phyloP scores from a whole-genome alignment of 306 rosid genomes.

The Prosopis cineraria region DNA sequence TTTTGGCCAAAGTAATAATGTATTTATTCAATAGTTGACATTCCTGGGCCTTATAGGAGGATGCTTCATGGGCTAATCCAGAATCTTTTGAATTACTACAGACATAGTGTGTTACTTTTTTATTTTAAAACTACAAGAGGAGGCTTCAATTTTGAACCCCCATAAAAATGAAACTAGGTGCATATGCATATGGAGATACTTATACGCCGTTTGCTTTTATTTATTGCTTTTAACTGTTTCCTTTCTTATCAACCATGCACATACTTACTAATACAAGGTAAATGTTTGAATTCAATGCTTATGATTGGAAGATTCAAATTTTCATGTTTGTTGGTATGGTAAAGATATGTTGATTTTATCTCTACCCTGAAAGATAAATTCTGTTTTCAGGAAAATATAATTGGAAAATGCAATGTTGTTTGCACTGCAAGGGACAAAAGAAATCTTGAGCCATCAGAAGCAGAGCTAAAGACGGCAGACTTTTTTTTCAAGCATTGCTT shows the following conservation, averaged over 20 bases:
- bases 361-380: background rate
- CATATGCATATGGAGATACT: background rate
- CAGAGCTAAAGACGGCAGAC: constrained; percentile 45
- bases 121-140: background rate
- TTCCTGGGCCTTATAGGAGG: background rate
- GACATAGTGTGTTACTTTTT: background rate
- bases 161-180: background rate
- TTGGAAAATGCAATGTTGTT: constrained; percentile 61
- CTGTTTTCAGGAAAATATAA: constrained; percentile 55
- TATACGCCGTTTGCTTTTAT: constrained; percentile 23
- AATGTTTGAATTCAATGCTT: background rate
- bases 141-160: background rate
- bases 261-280: background rate
- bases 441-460: constrained; percentile 55
- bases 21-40: background rate
- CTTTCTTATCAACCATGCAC: background rate
- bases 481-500: constrained; percentile 54
- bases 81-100: background rate
- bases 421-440: constrained; percentile 63
- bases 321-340: background rate
- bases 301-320: background rate
- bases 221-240: background rate
- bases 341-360: constrained; percentile 29
- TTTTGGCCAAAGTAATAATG: no score
- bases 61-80: background rate